Evolutionary conservation across 164 flowering plant genomes (phyloP), one percentile per base, ranked within the genome.

Genomic region (Annona cherimola): DNA sequence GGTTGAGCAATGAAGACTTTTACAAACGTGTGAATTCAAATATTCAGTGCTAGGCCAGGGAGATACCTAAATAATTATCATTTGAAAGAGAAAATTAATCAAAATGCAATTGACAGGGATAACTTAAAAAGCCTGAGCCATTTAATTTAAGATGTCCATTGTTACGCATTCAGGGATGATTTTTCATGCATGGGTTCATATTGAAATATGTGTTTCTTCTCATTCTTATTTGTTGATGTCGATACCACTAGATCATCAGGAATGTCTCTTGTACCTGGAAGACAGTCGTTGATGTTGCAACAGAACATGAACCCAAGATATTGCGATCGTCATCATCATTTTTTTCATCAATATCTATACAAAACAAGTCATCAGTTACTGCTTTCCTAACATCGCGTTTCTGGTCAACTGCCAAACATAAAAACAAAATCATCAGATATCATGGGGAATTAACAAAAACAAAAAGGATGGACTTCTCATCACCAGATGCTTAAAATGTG

Each of bases 41-140:
- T 9, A 9, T 16, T 60, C 39, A 65, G 39, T 59, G 42, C 42
- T 20, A 4, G 71, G 45, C 11, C 46, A 67, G 42, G 39, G 45
- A 66, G 20, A 50, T 11, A 50, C 9, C 2, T 5, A 11, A 11
- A 50, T 9, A 9, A 8, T 11, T 2, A 16, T 50, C 57, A 50
- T 50, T 50, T 50, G 57, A 50, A 50, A 50, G 9, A 46, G 59
- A 75, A 63, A 50, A 19, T 81, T 84, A 86, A 75, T 67, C 61
- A 41, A 79, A 79, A 61, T 77, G 77, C 72, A 79, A 74, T 20
- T 45, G 62, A 42, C 67, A 46, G 43, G 74, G 71, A 71, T 73
- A 74, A 12, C 45, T 65, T 66, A 39, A 77, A 60, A 45, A 71
- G 68, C 75, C 72, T 8, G 69, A 74, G 54, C 64, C 70, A 45